A percentile compares a stretch with the other conserved stretches of the same genome.
Evolutionary conservation across 192 early-diverging fungal species (phyloP).

Genomic region (Gamsiella multidivaricata): DNA sequence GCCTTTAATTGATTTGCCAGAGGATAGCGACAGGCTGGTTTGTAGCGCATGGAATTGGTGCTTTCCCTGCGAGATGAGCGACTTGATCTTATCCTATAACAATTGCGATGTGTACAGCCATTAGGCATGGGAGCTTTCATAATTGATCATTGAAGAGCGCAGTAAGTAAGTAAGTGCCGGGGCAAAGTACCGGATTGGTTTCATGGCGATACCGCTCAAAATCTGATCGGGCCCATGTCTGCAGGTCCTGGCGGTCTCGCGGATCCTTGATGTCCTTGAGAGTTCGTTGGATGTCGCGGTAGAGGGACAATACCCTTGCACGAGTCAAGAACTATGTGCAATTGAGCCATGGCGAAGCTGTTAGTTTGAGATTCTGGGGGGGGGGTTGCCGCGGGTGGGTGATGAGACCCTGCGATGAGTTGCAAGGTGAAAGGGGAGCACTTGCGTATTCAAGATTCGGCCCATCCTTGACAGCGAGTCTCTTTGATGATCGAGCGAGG

Average conservation of each 20-base stretch:
- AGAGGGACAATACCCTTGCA: slow-evolving; percentile 40
- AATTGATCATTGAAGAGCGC: neutral
- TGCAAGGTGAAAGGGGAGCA: neutral
- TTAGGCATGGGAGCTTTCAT: no score
- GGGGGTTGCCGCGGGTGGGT: neutral
- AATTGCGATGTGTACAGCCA: no score
- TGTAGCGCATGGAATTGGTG: slow-evolving; percentile 48
- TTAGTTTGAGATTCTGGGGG: neutral
- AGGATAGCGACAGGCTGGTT: slow-evolving; percentile 40
- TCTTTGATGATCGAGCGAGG: slow-evolving; percentile 22
- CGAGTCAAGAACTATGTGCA: slow-evolving; percentile 48
- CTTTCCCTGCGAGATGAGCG: slow-evolving; percentile 48
- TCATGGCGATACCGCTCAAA: slow-evolving; percentile 51
- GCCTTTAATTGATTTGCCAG: slow-evolving; percentile 19
- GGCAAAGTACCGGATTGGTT: slow-evolving; percentile 25
- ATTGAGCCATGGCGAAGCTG: no score
- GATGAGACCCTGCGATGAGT: neutral
- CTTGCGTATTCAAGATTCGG: slow-evolving; percentile 52
- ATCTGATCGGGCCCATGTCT: slow-evolving; percentile 46
- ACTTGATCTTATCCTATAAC: slow-evolving; percentile 49
- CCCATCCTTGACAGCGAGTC: slow-evolving; percentile 32
- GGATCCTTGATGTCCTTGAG: slow-evolving; percentile 41
- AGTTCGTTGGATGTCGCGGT: slow-evolving; percentile 44
- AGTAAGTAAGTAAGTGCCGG: neutral
- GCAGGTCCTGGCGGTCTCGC: slow-evolving; percentile 37